Conservation (phyloP, 495 filamentous ascomycete genomes). For the Podospora sp. region DNA sequence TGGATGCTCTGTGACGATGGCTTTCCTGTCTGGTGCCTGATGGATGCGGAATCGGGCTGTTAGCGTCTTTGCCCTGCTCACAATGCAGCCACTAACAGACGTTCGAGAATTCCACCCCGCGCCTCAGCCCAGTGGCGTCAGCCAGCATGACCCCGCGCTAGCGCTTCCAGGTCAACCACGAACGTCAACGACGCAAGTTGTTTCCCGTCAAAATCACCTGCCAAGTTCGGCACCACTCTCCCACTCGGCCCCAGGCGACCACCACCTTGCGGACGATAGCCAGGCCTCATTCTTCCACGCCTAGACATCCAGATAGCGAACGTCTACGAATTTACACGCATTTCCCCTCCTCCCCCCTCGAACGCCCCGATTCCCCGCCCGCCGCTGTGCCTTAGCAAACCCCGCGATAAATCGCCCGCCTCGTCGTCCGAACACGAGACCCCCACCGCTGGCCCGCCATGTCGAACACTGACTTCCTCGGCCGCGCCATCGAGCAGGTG, state of each 20-base stretch:
- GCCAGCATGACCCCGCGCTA: slow-evolving; percentile 33
- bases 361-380: neutral
- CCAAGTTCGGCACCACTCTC: slow-evolving; percentile 2
- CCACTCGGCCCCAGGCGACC: neutral
- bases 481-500: slow-evolving; percentile 90
- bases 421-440: neutral
- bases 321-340: neutral
- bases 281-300: neutral
- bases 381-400: neutral
- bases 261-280: neutral
- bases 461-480: slow-evolving; percentile 97
- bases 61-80: neutral
- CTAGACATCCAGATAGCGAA: neutral
- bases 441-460: slow-evolving; percentile 54
- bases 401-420: slow-evolving; percentile 3
- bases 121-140: slow-evolving; percentile 28
- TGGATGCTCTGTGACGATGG: neutral
- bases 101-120: neutral
- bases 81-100: slow-evolving; percentile 17
- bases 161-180: slow-evolving; percentile 35
- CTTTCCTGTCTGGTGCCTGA: neutral
- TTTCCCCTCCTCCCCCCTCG: neutral
- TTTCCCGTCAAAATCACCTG: slow-evolving; percentile 5
- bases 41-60: slow-evolving; percentile 4
- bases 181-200: slow-evolving; percentile 1